Evolutionary conservation across 2,329 filamentous ascomycete genomes (phyloP).

Genomic region (Epichloe baconii): DNA sequence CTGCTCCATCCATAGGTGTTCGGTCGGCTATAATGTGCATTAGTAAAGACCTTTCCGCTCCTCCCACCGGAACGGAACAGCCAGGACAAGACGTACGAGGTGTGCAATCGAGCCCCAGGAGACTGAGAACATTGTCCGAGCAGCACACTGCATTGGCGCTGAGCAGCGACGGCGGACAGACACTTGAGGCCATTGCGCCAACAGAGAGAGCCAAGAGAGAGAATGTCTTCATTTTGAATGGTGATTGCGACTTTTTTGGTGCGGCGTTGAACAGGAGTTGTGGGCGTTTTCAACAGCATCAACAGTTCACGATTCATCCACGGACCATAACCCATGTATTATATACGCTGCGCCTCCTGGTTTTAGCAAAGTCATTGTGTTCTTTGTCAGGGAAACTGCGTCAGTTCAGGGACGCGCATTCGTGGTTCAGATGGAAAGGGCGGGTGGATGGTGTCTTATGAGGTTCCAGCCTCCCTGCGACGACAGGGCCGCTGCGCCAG

Average conservation of each 20-base stretch:
- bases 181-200: neutral
- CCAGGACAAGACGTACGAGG: neutral
- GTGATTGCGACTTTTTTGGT: neutral
- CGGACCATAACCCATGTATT: neutral
- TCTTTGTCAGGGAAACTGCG: neutral
- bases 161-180: neutral
- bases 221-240: neutral
- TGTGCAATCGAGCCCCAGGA: neutral
- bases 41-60: neutral
- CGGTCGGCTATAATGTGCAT: neutral
- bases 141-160: conserved; percentile 1
- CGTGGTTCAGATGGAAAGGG: neutral
- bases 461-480: neutral
- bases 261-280: neutral
- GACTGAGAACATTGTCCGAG: neutral
- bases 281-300: too few species aligned
- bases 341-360: neutral
- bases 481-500: neutral
- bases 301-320: too few species aligned
- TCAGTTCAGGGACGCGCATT: neutral
- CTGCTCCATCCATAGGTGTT: neutral
- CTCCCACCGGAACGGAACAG: neutral
- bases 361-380: neutral
- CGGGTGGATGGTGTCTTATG: neutral
- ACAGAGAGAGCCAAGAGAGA: neutral